phyloP scores from a whole-genome alignment of 2,329 filamentous ascomycete species.

The Fusarium domesticum region DNA sequence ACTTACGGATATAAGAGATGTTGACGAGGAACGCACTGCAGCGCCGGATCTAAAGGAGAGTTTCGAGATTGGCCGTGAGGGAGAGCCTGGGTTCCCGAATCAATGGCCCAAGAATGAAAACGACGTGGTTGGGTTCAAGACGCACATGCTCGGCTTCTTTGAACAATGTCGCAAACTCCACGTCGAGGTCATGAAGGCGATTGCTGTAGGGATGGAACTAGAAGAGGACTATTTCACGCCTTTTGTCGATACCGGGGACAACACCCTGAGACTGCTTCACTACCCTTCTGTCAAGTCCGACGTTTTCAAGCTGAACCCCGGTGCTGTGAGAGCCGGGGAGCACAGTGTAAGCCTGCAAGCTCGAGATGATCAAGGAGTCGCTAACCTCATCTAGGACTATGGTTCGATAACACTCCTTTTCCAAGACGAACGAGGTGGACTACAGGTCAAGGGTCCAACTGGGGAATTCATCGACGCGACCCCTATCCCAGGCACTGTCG shows the following conservation, averaged over 20 bases:
- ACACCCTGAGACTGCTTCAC: constrained; percentile 71
- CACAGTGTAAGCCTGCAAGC: constrained; percentile 51
- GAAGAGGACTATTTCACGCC: constrained; percentile 71
- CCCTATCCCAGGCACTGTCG: constrained; percentile 76
- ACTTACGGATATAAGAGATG: constrained; percentile 51
- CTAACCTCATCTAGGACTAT: constrained; percentile 44
- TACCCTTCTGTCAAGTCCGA: constrained; percentile 67
- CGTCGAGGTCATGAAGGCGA: constrained; percentile 75
- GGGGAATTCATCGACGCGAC: constrained; percentile 79
- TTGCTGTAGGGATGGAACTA: constrained; percentile 76
- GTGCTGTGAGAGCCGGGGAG: constrained; percentile 72
- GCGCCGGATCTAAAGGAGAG: constrained; percentile 66
- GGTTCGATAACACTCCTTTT: constrained; percentile 61
- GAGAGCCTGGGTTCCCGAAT: constrained; percentile 63
- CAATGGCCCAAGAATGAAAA: constrained; percentile 62
- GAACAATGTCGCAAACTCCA: constrained; percentile 72
- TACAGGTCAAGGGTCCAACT: constrained; percentile 65
- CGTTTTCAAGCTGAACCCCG: constrained; percentile 63
- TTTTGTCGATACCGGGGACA: constrained; percentile 68
- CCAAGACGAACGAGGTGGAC: constrained; percentile 55
- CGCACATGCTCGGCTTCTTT: constrained; percentile 73
- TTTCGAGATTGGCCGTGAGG: constrained; percentile 62
- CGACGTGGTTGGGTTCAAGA: constrained; percentile 55
- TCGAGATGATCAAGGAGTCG: background rate
- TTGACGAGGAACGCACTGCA: constrained; percentile 55